Conservation (phyloP, 1,139 yeast species). For the Protomyces arabidopsidicola region DNA sequence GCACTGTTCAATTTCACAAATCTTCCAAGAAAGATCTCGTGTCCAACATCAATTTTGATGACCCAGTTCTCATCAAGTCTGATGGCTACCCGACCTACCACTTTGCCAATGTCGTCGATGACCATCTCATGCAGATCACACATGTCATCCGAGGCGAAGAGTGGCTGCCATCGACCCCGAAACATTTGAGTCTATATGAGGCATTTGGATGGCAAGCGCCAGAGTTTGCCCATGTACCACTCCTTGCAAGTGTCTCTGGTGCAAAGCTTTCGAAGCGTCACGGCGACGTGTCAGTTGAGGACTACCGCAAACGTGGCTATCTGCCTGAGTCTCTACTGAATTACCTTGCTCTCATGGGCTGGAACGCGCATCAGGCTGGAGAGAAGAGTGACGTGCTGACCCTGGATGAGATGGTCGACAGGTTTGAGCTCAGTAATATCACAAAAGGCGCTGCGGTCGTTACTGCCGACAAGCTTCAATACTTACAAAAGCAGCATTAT, state of each 20-base stretch:
- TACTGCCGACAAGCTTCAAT: conserved; percentile 65
- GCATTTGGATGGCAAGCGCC: conserved; percentile 91
- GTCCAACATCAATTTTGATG: conserved; percentile 62
- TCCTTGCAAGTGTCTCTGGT: conserved; percentile 66
- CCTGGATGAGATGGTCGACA: conserved; percentile 50
- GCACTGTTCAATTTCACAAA: conserved; percentile 15
- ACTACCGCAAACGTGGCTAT: conserved; percentile 47
- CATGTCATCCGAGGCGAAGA: conserved; percentile 97
- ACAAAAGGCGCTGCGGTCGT: conserved; percentile 95
- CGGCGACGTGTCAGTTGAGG: conserved; percentile 65
- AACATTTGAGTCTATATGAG: conserved; percentile 76
- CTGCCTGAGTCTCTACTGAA: conserved; percentile 83
- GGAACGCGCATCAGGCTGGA: conserved; percentile 51
- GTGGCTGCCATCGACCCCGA: conserved; percentile 95
- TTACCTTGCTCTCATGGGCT: conserved; percentile 85
- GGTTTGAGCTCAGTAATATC: conserved; percentile 58
- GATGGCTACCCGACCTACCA: conserved; percentile 95
- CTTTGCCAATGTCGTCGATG: conserved; percentile 92
- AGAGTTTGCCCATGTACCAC: conserved; percentile 77
- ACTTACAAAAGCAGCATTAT: conserved; percentile 49
- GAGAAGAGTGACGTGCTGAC: conserved; percentile 51
- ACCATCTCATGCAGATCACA: conserved; percentile 83
- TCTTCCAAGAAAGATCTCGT: conserved; percentile 29
- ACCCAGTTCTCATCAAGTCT: conserved; percentile 79
- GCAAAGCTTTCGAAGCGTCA: conserved; percentile 81